phyloP scores from a whole-genome alignment of 768 basidiomycete genomes.

The Daedaleopsis sinensis region DNA sequence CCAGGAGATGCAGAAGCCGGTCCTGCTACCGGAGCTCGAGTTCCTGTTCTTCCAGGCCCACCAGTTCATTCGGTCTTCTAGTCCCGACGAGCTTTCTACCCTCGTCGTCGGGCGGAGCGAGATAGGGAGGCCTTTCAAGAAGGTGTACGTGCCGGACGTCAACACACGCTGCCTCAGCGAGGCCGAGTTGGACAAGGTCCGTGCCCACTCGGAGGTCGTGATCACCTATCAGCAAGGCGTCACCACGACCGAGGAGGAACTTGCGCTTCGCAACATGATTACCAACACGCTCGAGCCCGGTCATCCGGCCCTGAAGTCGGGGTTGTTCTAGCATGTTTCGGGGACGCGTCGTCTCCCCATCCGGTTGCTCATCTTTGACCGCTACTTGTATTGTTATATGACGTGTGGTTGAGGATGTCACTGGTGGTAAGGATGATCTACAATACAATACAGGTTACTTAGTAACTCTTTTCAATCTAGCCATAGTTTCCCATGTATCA shows the following conservation, averaged over 20 bases:
- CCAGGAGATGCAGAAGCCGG: constrained; percentile 9
- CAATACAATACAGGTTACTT: no score
- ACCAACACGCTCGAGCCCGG: not conserved
- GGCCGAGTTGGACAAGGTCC: constrained; percentile 10
- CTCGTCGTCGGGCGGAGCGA: constrained; percentile 41
- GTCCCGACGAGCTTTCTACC: constrained; percentile 31
- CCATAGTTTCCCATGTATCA: not conserved
- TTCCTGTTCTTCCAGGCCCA: constrained; percentile 33
- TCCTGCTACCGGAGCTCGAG: constrained; percentile 47
- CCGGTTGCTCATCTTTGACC: no score
- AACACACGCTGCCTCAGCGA: not conserved
- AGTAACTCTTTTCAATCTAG: no score
- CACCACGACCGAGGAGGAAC: constrained; percentile 7
- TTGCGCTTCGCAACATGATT: constrained; percentile 5
- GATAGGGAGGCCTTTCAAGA: constrained; percentile 49
- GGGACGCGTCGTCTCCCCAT: no score
- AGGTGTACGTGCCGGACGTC: constrained; percentile 44
- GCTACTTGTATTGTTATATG: no score
- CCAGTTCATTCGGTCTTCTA: not conserved
- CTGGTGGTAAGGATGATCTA: no score
- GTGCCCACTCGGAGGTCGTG: constrained; percentile 1
- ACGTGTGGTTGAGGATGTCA: no score
- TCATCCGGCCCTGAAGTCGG: not conserved
- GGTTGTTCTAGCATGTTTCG: no score
- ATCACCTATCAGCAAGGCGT: not conserved